A percentile compares a stretch with the other conserved stretches of the same genome.
Conservation (phyloP, 768 basidiomycete species). For the Trametes cinnabarina region DNA sequence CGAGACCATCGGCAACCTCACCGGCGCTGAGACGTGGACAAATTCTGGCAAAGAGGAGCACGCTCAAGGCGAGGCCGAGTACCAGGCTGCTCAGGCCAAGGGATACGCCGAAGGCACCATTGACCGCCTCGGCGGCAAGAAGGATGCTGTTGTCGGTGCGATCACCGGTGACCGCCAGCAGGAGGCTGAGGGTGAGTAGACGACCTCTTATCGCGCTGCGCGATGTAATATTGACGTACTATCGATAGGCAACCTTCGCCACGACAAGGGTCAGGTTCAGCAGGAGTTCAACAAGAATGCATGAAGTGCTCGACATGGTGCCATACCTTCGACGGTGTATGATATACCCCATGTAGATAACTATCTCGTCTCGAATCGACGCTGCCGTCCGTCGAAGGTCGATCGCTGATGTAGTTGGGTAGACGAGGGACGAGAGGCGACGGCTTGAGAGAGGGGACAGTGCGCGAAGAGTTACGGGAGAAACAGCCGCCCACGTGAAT, state of each 20-base stretch:
- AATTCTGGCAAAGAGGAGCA: constrained; percentile 51
- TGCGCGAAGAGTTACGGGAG: no score
- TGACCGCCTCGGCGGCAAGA: constrained; percentile 50
- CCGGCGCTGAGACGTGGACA: constrained; percentile 42
- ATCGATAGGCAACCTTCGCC: constrained; percentile 21
- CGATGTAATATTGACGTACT: no score
- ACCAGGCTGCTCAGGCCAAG: constrained; percentile 46
- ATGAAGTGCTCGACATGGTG: neutral
- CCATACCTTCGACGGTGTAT: neutral
- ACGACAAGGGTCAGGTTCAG: constrained; percentile 23
- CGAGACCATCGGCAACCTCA: constrained; percentile 43
- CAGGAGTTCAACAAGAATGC: constrained; percentile 21
- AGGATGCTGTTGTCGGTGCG: constrained; percentile 54
- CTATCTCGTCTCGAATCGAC: no score
- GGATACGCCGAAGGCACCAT: constrained; percentile 46
- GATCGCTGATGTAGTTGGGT: no score
- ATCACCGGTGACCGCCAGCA: constrained; percentile 52
- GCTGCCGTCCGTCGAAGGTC: no score
- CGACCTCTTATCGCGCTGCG: neutral
- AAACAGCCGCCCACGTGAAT: no score
- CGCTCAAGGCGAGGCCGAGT: constrained; percentile 44
- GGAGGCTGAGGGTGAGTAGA: constrained; percentile 43
- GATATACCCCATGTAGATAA: no score
- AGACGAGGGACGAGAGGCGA: no score
- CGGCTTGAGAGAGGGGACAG: no score